These are phyloP conservation scores for Daedaleopsis nitida DNA, from an alignment of 768 basidiomycete species.

Conservation along the genomic window DNA sequence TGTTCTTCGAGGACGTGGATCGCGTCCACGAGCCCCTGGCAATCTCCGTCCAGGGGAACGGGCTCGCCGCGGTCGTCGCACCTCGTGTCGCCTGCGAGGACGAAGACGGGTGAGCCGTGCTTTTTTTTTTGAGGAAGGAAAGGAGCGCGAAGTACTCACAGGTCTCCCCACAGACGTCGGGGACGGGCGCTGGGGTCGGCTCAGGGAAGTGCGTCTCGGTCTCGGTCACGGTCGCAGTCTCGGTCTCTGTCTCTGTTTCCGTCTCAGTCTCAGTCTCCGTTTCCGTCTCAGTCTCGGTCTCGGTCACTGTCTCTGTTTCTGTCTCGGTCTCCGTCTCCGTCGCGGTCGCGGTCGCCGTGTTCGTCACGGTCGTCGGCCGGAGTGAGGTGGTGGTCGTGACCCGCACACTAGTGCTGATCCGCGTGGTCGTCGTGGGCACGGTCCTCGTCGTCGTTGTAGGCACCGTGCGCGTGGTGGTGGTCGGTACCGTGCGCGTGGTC, in stretches of 20 bases:
- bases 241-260: background rate
- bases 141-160: constrained; percentile 5
- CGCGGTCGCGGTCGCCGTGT: background rate
- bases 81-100: constrained; percentile 12
- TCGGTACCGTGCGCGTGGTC: too few species aligned
- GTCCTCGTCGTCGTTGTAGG: too few species aligned
- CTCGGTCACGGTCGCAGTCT: constrained; percentile 12
- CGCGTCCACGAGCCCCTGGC: constrained; percentile 17
- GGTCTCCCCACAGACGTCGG: constrained; percentile 21
- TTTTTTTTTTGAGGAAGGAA: background rate
- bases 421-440: too few species aligned
- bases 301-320: background rate
- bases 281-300: too few species aligned
- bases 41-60: constrained; percentile 22
- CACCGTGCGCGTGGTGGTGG: too few species aligned
- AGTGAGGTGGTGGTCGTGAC: too few species aligned
- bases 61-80: constrained; percentile 18
- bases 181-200: background rate
- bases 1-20: constrained; percentile 22
- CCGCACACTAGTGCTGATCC: too few species aligned
- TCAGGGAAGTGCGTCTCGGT: background rate
- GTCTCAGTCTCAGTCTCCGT: background rate
- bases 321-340: background rate
- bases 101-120: background rate
- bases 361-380: too few species aligned